Evolutionary conservation across 2,329 filamentous ascomycete species (phyloP).

Genomic region (Tolypocladium sp.): DNA sequence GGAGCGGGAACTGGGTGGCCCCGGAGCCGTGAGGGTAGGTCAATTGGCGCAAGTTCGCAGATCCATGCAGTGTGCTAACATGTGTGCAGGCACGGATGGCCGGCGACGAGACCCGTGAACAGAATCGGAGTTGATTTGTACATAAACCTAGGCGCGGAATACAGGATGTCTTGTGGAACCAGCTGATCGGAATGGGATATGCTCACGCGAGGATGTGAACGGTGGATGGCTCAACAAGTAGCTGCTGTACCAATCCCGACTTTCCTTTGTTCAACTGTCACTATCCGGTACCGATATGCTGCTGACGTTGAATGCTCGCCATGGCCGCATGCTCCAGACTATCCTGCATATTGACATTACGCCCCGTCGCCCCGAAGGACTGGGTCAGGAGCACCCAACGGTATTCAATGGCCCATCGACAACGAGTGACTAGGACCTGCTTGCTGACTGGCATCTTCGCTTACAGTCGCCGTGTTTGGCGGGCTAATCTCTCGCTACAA

Average conservation of each 20-base stretch:
- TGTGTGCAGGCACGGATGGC: slow-evolving; percentile 39
- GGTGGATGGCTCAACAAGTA: neutral
- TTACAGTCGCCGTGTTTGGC: neutral
- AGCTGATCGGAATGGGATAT: neutral
- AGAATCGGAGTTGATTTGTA: slow-evolving; percentile 17
- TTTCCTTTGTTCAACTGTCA: neutral
- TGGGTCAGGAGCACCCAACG: neutral
- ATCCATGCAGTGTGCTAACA: slow-evolving; percentile 7
- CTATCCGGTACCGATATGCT: neutral
- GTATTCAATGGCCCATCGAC: neutral
- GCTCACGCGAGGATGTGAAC: neutral
- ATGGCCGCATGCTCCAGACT: too few species aligned
- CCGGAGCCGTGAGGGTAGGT: slow-evolving; percentile 57
- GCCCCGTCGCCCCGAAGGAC: neutral
- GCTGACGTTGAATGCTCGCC: neutral
- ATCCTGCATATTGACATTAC: neutral
- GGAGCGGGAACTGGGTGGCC: slow-evolving; percentile 65
- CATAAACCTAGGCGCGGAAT: slow-evolving; percentile 16
- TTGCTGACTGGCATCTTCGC: neutral
- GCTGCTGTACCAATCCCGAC: neutral
- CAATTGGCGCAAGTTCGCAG: neutral
- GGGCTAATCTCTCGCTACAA: neutral
- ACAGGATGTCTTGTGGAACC: neutral
- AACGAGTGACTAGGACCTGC: neutral
- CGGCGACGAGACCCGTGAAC: slow-evolving; percentile 42